Evolutionary conservation across 2,329 filamentous ascomycete genomes (phyloP).

Genomic region (Aspergillus pseudotamarii): DNA sequence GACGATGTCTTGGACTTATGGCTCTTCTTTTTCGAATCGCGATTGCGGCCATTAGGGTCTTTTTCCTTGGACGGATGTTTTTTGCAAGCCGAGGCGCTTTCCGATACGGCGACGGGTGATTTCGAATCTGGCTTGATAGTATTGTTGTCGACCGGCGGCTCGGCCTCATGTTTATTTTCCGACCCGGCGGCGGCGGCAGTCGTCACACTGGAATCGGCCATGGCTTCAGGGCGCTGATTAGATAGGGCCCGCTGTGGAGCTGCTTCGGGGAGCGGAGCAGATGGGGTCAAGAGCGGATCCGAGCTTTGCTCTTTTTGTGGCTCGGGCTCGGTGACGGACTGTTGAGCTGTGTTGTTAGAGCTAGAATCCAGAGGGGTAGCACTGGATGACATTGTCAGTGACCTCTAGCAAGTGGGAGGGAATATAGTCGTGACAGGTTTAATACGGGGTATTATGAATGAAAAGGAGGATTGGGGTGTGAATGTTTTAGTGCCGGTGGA

Average conservation of each 20-base stretch:
- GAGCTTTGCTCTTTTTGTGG: constrained; percentile 25
- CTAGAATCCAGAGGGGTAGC: constrained; percentile 1
- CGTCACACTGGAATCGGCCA: constrained; percentile 33
- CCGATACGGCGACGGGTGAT: constrained; percentile 23
- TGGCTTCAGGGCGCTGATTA: constrained; percentile 16
- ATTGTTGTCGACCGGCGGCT: constrained; percentile 30
- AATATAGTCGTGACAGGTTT: not conserved
- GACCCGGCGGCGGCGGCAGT: constrained; percentile 18
- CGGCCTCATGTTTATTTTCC: constrained; percentile 36
- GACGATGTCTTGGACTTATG: constrained; percentile 24
- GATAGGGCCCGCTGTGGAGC: constrained; percentile 25
- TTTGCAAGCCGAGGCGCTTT: constrained; percentile 34
- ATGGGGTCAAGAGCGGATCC: constrained; percentile 11
- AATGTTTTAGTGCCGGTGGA: not conserved
- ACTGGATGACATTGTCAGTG: constrained; percentile 15
- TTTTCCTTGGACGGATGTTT: constrained; percentile 29
- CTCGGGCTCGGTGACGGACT: constrained; percentile 17
- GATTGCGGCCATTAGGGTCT: constrained; percentile 23
- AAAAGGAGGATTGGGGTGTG: not conserved
- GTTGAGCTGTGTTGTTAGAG: constrained; percentile 5
- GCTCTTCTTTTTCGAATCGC: constrained; percentile 26
- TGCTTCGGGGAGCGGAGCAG: constrained; percentile 24
- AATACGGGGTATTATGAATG: not conserved
- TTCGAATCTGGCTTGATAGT: constrained; percentile 28
- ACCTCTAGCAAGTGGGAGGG: not conserved